phyloP scores from a whole-genome alignment of 257 asterid species.

The Plectranthus barbatus region DNA sequence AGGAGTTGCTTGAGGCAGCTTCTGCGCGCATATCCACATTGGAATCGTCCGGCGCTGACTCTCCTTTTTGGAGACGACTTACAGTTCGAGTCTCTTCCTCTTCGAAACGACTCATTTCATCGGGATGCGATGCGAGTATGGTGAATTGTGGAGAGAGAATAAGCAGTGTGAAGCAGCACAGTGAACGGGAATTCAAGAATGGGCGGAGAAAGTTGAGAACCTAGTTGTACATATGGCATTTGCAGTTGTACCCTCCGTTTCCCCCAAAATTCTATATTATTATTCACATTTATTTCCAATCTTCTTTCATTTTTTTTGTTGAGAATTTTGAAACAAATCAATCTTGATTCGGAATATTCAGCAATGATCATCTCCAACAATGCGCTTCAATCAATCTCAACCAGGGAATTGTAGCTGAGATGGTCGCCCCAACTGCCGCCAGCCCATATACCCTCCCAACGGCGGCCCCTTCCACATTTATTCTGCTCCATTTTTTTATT shows the following conservation, averaged over 20 bases:
- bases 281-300: too few species aligned
- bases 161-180: not conserved
- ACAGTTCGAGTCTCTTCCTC: conserved; percentile 32
- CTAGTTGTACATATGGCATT: conserved; percentile 5
- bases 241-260: conserved; percentile 9
- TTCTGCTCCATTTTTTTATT: too few species aligned
- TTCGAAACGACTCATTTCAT: conserved; percentile 21
- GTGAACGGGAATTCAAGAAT: not conserved
- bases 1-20: conserved; percentile 14
- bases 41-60: conserved; percentile 18
- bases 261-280: not conserved
- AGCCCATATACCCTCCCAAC: too few species aligned
- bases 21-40: conserved; percentile 18
- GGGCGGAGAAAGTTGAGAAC: conserved; percentile 1
- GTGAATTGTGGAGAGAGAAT: not conserved
- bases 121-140: not conserved
- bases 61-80: conserved; percentile 27
- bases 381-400: too few species aligned
- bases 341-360: too few species aligned
- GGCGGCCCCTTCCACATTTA: too few species aligned
- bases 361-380: too few species aligned
- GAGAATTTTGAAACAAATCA: too few species aligned
- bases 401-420: too few species aligned
- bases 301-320: too few species aligned
- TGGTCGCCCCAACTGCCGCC: too few species aligned